Conservation (phyloP, 2,329 filamentous ascomycete species). For the Alternaria sp. region DNA sequence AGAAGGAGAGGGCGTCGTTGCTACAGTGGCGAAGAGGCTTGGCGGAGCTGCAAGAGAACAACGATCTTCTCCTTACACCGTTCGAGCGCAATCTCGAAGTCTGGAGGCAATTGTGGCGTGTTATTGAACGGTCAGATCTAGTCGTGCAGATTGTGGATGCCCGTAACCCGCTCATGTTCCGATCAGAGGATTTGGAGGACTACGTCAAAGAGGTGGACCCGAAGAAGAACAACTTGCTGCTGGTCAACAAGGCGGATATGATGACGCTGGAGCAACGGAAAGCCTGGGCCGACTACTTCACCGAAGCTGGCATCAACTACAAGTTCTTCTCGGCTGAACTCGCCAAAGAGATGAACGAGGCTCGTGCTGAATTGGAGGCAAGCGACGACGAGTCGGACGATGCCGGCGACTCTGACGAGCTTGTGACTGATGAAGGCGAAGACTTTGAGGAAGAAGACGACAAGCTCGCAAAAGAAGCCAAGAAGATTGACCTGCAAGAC, state of each 20-base stretch:
- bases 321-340: constrained; percentile 95
- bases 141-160: constrained; percentile 99
- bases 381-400: constrained; percentile 45
- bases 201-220: constrained; percentile 94
- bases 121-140: constrained; percentile 94
- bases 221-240: constrained; percentile 85
- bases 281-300: constrained; percentile 87
- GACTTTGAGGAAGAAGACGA: constrained; percentile 59
- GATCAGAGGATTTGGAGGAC: constrained; percentile 88
- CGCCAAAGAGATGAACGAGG: constrained; percentile 87
- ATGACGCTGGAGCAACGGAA: constrained; percentile 85
- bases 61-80: constrained; percentile 94
- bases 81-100: constrained; percentile 98
- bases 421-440: constrained; percentile 54
- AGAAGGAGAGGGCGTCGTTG: constrained; percentile 78
- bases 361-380: constrained; percentile 62
- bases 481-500: constrained; percentile 56
- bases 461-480: constrained; percentile 50
- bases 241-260: constrained; percentile 99
- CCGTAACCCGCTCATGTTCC: constrained; percentile 89
- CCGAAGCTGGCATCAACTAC: constrained; percentile 80
- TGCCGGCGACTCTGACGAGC: constrained; percentile 30
- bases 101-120: constrained; percentile 97
- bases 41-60: constrained; percentile 90
- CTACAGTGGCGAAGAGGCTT: constrained; percentile 88